Percentiles rank a stretch among this genome's conserved stretches.
Conservation (phyloP, 1,284 basidiomycete genomes). For the Apiotrichum sp. region DNA sequence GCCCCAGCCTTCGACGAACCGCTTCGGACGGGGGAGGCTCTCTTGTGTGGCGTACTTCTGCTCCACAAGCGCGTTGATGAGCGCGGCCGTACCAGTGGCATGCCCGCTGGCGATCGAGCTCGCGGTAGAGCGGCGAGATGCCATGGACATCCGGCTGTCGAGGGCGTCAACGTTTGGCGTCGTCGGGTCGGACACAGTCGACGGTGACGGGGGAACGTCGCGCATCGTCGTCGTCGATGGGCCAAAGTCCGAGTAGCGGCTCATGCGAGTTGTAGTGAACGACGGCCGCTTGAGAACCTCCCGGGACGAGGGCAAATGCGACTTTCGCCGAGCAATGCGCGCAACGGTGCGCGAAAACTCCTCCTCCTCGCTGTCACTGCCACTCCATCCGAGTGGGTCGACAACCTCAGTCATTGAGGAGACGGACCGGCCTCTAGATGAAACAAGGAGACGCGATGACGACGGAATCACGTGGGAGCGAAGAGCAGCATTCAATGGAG, state of each 20-base stretch:
- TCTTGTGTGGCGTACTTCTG: slow-evolving; percentile 17
- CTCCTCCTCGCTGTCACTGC: slow-evolving; percentile 38
- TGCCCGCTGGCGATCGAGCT: slow-evolving; percentile 6
- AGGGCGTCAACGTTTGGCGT: neutral
- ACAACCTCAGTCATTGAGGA: neutral
- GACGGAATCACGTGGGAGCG: slow-evolving; percentile 28
- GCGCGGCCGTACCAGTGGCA: slow-evolving; percentile 9
- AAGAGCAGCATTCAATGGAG: slow-evolving; percentile 27
- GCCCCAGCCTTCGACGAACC: slow-evolving; percentile 34
- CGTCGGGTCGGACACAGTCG: neutral
- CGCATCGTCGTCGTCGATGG: no score
- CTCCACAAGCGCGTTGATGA: slow-evolving; percentile 16
- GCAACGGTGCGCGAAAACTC: slow-evolving; percentile 27
- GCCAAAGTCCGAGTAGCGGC: slow-evolving; percentile 5
- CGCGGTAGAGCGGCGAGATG: slow-evolving; percentile 12
- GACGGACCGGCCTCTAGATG: neutral
- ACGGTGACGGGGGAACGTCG: neutral
- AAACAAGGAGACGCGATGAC: slow-evolving; percentile 14
- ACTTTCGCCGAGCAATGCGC: slow-evolving; percentile 19
- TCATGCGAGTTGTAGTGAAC: slow-evolving; percentile 4
- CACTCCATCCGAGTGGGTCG: slow-evolving; percentile 26
- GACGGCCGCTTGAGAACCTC: slow-evolving; percentile 12
- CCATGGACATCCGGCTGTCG: neutral
- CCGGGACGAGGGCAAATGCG: neutral
- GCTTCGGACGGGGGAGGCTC: slow-evolving; percentile 14